Percentiles rank a stretch among this genome's conserved stretches.
These are phyloP conservation scores for Keithomyces neogunnii DNA, from an alignment of 2,329 filamentous ascomycete genomes.

Conservation along the genomic window DNA sequence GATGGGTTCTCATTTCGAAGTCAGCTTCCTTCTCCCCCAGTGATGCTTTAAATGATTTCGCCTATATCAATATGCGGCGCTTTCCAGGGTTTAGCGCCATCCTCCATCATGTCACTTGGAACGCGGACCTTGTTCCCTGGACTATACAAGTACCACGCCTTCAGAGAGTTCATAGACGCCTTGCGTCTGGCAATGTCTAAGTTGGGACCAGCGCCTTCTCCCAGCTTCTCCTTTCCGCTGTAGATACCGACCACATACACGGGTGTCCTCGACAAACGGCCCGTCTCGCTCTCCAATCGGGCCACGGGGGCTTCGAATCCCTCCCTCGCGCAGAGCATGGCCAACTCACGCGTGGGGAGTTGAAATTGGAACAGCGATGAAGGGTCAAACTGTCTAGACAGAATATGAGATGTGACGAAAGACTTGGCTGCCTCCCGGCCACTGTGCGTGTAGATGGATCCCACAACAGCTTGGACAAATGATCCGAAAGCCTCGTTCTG, in stretches of 20 bases:
- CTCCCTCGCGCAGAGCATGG: constrained; percentile 76
- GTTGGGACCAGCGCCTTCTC: constrained; percentile 76
- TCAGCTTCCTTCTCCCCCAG: not conserved
- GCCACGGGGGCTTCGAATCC: constrained; percentile 83
- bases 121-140: constrained; percentile 57
- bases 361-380: constrained; percentile 75
- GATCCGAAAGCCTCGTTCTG: constrained; percentile 64
- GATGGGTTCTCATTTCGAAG: not conserved
- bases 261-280: constrained; percentile 72
- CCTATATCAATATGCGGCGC: constrained; percentile 62
- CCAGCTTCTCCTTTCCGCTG: constrained; percentile 82
- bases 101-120: constrained; percentile 60
- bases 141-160: constrained; percentile 94
- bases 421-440: constrained; percentile 70
- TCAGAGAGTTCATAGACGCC: constrained; percentile 78
- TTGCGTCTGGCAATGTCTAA: constrained; percentile 69
- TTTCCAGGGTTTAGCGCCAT: constrained; percentile 54
- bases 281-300: constrained; percentile 83
- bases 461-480: constrained; percentile 77
- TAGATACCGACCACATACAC: constrained; percentile 94
- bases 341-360: constrained; percentile 75
- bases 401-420: constrained; percentile 78
- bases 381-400: constrained; percentile 70
- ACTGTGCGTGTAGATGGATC: constrained; percentile 76
- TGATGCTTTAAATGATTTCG: constrained; percentile 50